phyloP scores from a whole-genome alignment of 2,329 filamentous ascomycete species.

The Claviceps paspali region DNA sequence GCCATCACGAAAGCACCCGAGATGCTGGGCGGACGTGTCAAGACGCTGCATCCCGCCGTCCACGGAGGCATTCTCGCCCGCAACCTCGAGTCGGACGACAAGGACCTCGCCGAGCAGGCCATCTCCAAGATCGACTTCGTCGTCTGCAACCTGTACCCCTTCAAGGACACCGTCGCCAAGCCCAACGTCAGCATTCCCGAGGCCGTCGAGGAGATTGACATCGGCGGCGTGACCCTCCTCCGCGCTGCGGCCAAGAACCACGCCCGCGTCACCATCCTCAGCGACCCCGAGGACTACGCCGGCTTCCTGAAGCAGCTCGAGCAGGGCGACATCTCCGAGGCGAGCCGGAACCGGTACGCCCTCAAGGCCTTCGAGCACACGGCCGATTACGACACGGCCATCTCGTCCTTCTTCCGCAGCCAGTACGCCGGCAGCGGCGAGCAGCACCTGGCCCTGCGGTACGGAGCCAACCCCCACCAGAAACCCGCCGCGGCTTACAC shows the following conservation, averaged over 20 bases:
- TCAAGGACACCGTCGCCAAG: slow-evolving; percentile 96
- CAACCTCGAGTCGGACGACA: slow-evolving; percentile 87
- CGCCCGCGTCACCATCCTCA: slow-evolving; percentile 85
- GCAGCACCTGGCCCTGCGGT: slow-evolving; percentile 75
- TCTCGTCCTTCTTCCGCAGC: slow-evolving; percentile 94
- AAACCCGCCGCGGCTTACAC: slow-evolving; percentile 84
- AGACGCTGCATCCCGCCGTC: slow-evolving; percentile 92
- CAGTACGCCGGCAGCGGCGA: slow-evolving; percentile 77
- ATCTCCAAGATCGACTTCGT: slow-evolving; percentile 93
- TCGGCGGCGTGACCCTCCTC: slow-evolving; percentile 91
- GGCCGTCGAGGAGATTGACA: slow-evolving; percentile 97
- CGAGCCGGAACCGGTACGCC: slow-evolving; percentile 75
- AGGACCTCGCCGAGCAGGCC: slow-evolving; percentile 88
- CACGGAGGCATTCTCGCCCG: slow-evolving; percentile 85
- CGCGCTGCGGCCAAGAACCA: slow-evolving; percentile 98
- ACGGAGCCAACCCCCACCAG: slow-evolving; percentile 95
- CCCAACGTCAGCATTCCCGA: slow-evolving; percentile 93
- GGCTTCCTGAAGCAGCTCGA: slow-evolving; percentile 87
- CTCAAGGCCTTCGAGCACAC: slow-evolving; percentile 98
- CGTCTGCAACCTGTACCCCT: slow-evolving; percentile 97
- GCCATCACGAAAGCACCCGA: slow-evolving; percentile 94
- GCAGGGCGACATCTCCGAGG: slow-evolving; percentile 70
- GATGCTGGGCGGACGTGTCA: slow-evolving; percentile 74
- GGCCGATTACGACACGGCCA: slow-evolving; percentile 87
- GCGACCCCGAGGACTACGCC: slow-evolving; percentile 83